These are phyloP conservation scores for Populus tomentosa DNA, from an alignment of 441 rosid genomes.

Conservation along the genomic window DNA sequence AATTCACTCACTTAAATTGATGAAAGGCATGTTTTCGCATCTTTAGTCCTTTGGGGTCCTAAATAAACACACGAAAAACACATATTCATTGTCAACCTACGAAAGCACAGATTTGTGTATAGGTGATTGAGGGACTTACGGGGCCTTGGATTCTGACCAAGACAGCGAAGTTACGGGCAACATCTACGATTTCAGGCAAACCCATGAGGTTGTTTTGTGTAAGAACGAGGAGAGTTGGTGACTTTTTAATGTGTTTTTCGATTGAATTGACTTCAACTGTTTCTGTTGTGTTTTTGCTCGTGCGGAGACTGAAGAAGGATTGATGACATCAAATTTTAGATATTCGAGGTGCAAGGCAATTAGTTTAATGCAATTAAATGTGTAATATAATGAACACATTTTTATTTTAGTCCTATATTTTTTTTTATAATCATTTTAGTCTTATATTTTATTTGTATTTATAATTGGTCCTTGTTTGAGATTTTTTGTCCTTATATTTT, in stretches of 20 bases:
- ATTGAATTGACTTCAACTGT: conserved; percentile 1
- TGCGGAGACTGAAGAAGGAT: not conserved
- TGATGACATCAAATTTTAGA: not conserved
- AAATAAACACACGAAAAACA: too few relatives aligned
- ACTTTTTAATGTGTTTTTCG: not conserved
- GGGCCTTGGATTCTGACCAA: conserved; percentile 88
- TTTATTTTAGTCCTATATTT: too few relatives aligned
- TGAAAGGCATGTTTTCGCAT: conserved; percentile 92
- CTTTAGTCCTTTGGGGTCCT: conserved; percentile 94
- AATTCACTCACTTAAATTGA: conserved; percentile 56
- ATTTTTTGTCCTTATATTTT: too few relatives aligned
- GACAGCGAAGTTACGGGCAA: conserved; percentile 55
- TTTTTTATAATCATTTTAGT: too few relatives aligned
- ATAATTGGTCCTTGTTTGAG: too few relatives aligned
- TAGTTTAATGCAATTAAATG: too few relatives aligned
- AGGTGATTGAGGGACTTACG: conserved; percentile 35
- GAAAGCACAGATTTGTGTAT: not conserved
- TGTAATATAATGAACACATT: too few relatives aligned
- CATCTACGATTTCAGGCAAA: conserved; percentile 42
- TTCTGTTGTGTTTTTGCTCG: not conserved
- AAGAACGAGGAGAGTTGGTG: not conserved
- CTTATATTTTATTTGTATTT: too few relatives aligned
- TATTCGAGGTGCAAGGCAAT: not conserved
- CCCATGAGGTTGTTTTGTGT: conserved; percentile 36
- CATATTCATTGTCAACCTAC: not conserved